These are phyloP conservation scores for Peterozyma toletana DNA, from an alignment of 805 yeast genomes.

Conservation along the genomic window DNA sequence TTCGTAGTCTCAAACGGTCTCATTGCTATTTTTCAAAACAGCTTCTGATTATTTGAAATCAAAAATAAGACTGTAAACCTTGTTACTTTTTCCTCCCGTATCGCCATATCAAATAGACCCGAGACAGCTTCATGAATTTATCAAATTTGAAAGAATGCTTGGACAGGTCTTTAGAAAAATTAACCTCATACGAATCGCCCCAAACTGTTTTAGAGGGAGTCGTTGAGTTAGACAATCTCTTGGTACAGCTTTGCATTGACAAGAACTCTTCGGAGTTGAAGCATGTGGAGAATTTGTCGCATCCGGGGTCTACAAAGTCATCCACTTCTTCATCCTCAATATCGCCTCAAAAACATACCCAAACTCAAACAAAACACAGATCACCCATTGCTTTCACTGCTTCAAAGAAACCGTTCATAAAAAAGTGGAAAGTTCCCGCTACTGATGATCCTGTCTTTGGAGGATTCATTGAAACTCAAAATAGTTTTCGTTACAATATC, in stretches of 20 bases:
- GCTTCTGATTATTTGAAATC: too few relatives aligned
- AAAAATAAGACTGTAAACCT: too few relatives aligned
- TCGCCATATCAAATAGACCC: too few relatives aligned
- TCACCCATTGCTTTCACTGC: neutral
- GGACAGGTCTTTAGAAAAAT: constrained; percentile 10
- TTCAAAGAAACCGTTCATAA: constrained; percentile 6
- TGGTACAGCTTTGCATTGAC: constrained; percentile 14
- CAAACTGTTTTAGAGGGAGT: constrained; percentile 13
- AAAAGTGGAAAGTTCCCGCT: constrained; percentile 21
- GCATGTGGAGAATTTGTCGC: neutral
- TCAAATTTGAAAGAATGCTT: constrained; percentile 13
- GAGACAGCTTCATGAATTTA: neutral
- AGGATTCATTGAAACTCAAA: constrained; percentile 40
- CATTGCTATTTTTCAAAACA: too few relatives aligned
- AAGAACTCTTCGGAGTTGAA: neutral
- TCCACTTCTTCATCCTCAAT: neutral
- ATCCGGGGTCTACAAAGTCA: neutral
- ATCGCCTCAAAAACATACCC: neutral
- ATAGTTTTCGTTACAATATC: constrained; percentile 45
- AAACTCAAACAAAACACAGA: neutral
- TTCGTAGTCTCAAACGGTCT: too few relatives aligned
- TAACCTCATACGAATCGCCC: constrained; percentile 12
- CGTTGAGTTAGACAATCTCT: constrained; percentile 14
- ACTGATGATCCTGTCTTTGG: constrained; percentile 21
- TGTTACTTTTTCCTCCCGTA: too few relatives aligned